phyloP scores from a whole-genome alignment of 179 eudicot species.

The Silene noctiflora region DNA sequence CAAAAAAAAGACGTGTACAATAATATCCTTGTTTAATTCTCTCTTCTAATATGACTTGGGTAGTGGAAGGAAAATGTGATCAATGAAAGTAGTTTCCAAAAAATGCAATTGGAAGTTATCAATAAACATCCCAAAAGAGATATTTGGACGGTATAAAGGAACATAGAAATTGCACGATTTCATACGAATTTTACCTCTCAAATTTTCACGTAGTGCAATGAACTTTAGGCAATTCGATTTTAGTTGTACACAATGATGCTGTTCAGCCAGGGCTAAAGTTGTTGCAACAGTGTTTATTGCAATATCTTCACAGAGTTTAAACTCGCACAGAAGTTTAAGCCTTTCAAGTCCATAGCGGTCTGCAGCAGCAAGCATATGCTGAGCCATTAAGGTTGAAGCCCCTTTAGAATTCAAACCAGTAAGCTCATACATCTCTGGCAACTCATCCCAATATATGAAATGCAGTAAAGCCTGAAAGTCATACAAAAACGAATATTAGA shows the following conservation, averaged over 20 bases:
- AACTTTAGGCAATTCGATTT: constrained; percentile 72
- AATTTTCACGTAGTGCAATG: constrained; percentile 68
- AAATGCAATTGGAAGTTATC: no score
- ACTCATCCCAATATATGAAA: constrained; percentile 74
- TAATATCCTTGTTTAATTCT: no score
- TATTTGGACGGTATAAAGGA: not conserved
- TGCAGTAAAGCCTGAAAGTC: constrained; percentile 66
- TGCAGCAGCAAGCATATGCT: constrained; percentile 93
- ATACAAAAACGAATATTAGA: constrained; percentile 10
- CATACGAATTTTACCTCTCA: constrained; percentile 45
- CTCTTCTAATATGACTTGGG: no score
- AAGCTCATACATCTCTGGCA: constrained; percentile 74
- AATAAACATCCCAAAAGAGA: not conserved
- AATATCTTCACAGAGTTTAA: constrained; percentile 64
- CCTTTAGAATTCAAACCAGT: constrained; percentile 66
- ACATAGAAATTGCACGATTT: not conserved
- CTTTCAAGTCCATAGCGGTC: constrained; percentile 84
- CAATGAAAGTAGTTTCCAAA: not conserved
- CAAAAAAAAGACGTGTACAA: no score
- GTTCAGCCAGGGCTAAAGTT: constrained; percentile 87
- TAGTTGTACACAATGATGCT: constrained; percentile 75
- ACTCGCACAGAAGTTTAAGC: constrained; percentile 68
- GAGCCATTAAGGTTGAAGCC: constrained; percentile 72
- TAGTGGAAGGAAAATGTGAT: not conserved
- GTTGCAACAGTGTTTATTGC: constrained; percentile 85